Conservation (phyloP, 495 filamentous ascomycete genomes). For the Penicillium fimorum region DNA sequence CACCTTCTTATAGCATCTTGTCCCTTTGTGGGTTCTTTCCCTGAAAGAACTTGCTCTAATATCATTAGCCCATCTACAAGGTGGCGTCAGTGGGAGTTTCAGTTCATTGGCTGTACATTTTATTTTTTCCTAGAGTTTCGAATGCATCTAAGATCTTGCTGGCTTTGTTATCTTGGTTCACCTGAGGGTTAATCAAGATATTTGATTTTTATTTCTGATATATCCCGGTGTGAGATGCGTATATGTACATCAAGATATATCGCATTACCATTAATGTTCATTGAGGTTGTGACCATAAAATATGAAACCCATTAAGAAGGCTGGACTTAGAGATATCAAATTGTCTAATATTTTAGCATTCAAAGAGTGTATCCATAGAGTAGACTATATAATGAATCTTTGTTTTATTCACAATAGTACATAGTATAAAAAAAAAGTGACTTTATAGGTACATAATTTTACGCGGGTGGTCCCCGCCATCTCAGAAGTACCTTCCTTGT, state of each 20-base stretch:
- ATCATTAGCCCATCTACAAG: constrained; percentile 25
- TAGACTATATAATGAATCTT: neutral
- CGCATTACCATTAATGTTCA: neutral
- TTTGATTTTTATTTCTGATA: neutral
- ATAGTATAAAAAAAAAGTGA: neutral
- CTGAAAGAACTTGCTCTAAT: constrained; percentile 6
- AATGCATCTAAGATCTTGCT: constrained; percentile 22
- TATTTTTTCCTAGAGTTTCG: constrained; percentile 8
- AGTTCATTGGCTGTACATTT: constrained; percentile 23
- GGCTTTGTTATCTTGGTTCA: neutral
- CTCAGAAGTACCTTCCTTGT: constrained; percentile 4
- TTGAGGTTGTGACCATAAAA: neutral
- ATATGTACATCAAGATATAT: neutral
- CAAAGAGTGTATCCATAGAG: neutral
- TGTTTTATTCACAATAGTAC: neutral
- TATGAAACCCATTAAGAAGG: too few relatives aligned
- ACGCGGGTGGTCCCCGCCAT: neutral
- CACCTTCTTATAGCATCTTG: constrained; percentile 5
- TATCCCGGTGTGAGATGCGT: neutral
- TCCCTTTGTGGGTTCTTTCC: constrained; percentile 3
- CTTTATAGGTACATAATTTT: constrained; percentile 1
- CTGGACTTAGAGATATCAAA: neutral
- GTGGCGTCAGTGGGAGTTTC: constrained; percentile 23
- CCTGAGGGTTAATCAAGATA: neutral
- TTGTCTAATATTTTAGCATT: neutral